phyloP scores from a whole-genome alignment of 176 grass and related monocot genomes.

The Tillandsia leiboldiana region DNA sequence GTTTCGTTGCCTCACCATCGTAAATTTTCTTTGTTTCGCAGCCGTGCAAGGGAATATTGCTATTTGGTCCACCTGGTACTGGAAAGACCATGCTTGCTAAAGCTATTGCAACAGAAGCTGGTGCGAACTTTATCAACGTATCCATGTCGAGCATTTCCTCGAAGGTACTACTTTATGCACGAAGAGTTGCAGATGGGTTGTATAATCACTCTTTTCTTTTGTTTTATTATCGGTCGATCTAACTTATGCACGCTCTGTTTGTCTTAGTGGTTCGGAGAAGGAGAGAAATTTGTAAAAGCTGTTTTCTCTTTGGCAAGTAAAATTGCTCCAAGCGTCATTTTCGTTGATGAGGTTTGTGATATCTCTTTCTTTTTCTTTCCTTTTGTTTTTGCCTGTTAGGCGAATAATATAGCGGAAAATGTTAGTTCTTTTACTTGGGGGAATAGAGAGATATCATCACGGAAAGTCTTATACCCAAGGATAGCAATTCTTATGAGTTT shows the following conservation, averaged over 20 bases:
- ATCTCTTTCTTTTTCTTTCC: not conserved
- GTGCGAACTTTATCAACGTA: slow-evolving; percentile 98
- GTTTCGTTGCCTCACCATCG: slow-evolving; percentile 1
- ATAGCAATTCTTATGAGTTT: too few relatives aligned
- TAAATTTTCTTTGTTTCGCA: slow-evolving; percentile 23
- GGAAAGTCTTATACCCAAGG: too few relatives aligned
- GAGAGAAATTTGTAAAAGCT: slow-evolving; percentile 95
- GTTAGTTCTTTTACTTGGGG: not conserved
- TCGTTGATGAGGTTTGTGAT: slow-evolving; percentile 85
- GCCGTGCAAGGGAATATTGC: slow-evolving; percentile 99
- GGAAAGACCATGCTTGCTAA: slow-evolving; percentile 99
- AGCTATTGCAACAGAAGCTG: slow-evolving; percentile 96
- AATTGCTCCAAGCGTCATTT: slow-evolving; percentile 98
- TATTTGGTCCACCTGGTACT: slow-evolving; percentile 97
- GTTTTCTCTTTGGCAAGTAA: slow-evolving; percentile 97
- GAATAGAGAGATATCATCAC: too few relatives aligned
- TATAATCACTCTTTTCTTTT: slow-evolving; percentile 13
- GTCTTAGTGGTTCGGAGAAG: slow-evolving; percentile 98
- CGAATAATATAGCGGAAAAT: not conserved
- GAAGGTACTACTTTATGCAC: slow-evolving; percentile 49
- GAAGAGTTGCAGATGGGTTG: slow-evolving; percentile 7
- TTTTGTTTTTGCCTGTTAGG: too few relatives aligned
- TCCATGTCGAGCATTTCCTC: slow-evolving; percentile 99
- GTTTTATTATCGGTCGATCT: slow-evolving; percentile 11
- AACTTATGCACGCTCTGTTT: slow-evolving; percentile 5